Evolutionary conservation across 169 alveolate species (phyloP).

Genomic region (Plasmodium blacklocki): DNA sequence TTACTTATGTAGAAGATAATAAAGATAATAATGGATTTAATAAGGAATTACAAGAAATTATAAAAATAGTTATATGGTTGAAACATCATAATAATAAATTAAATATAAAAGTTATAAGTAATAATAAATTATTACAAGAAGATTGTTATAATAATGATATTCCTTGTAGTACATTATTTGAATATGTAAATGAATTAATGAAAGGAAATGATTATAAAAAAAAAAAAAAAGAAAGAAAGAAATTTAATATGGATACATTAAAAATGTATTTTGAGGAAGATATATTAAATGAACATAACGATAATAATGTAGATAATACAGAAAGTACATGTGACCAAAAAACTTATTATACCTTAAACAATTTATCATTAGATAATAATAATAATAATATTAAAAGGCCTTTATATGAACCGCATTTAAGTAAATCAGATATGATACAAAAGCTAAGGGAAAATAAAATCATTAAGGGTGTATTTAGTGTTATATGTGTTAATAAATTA

Average conservation of each 20-base stretch:
- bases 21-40: neutral
- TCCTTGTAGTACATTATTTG: slow-evolving; percentile 57
- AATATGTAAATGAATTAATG: slow-evolving; percentile 62
- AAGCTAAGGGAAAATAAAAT: slow-evolving; percentile 90
- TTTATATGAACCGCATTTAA: slow-evolving; percentile 82
- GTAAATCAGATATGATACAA: slow-evolving; percentile 81
- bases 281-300: slow-evolving; percentile 33
- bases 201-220: slow-evolving; percentile 10
- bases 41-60: slow-evolving; percentile 54
- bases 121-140: slow-evolving; percentile 63
- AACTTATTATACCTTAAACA: neutral
- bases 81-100: slow-evolving; percentile 46
- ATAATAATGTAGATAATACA: neutral
- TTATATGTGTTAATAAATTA: slow-evolving; percentile 85
- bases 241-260: slow-evolving; percentile 32
- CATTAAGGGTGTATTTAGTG: slow-evolving; percentile 91
- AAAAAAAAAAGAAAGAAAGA: slow-evolving; percentile 27
- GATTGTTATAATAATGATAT: slow-evolving; percentile 76
- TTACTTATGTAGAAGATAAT: slow-evolving; percentile 66
- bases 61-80: slow-evolving; percentile 68
- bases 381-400: slow-evolving; percentile 77
- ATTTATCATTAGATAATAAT: neutral
- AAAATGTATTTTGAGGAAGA: slow-evolving; percentile 75
- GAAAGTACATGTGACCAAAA: neutral
- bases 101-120: slow-evolving; percentile 31